A percentile compares a stretch with the other conserved stretches of the same genome.
Conservation (phyloP, 768 basidiomycete species). For the Plicaturopsis crispa region DNA sequence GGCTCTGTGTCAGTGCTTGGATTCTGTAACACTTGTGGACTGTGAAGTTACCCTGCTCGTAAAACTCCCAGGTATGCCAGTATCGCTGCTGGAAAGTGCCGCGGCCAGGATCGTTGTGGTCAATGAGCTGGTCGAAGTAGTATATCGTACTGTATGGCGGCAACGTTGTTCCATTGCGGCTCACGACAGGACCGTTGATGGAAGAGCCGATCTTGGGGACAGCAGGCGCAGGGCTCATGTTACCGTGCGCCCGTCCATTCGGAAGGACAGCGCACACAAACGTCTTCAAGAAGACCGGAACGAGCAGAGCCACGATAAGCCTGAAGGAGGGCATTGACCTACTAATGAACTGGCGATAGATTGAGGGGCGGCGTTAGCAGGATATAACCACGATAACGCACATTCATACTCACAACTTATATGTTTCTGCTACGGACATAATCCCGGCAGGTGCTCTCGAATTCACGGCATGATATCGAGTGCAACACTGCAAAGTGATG, state of each 20-base stretch:
- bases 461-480: no score
- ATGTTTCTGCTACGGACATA: no score
- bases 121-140: conserved; percentile 46
- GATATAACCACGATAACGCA: no score
- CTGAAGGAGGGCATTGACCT: not conserved
- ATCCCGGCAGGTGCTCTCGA: no score
- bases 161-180: not conserved
- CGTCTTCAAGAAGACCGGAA: conserved; percentile 1
- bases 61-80: conserved; percentile 65
- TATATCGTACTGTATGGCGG: conserved; percentile 23
- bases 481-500: no score
- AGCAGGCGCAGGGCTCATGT: conserved; percentile 24
- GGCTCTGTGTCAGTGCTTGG: no score
- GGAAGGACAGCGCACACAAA: conserved; percentile 17
- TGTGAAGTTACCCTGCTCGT: conserved; percentile 34
- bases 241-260: conserved; percentile 33
- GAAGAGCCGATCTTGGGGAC: not conserved
- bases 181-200: not conserved
- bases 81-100: conserved; percentile 77
- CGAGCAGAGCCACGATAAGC: not conserved
- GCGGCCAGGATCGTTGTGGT: conserved; percentile 43
- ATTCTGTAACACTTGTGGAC: no score
- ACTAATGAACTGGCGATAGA: no score
- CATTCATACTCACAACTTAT: no score
- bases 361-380: no score